phyloP scores from a whole-genome alignment of 1,284 basidiomycete genomes.

The Rugosomyces carneus region DNA sequence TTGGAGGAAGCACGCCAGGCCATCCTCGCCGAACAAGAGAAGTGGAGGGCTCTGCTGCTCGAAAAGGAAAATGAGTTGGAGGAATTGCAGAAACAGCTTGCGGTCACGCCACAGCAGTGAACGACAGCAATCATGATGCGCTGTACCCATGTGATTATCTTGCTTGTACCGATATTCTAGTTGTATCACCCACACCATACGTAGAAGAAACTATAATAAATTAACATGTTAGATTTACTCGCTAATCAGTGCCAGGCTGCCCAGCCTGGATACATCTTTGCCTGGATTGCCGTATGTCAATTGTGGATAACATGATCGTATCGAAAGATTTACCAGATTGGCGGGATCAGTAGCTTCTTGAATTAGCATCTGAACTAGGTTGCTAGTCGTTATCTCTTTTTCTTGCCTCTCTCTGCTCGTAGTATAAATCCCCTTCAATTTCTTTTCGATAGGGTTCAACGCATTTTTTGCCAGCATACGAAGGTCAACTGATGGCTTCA shows the following conservation, averaged over 20 bases:
- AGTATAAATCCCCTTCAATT: slow-evolving; percentile 72
- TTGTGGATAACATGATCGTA: neutral
- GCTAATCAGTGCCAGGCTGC: slow-evolving; percentile 63
- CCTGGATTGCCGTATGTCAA: slow-evolving; percentile 30
- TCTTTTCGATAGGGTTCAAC: slow-evolving; percentile 76
- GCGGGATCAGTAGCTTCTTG: slow-evolving; percentile 72
- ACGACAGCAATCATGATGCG: neutral
- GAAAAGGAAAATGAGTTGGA: slow-evolving; percentile 73
- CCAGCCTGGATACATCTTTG: slow-evolving; percentile 84
- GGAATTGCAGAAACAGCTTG: slow-evolving; percentile 48
- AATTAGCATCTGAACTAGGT: slow-evolving; percentile 86
- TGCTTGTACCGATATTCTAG: slow-evolving; percentile 4
- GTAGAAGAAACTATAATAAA: too few species aligned
- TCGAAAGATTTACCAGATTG: slow-evolving; percentile 60
- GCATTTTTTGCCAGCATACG: slow-evolving; percentile 65
- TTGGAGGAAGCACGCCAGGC: slow-evolving; percentile 73
- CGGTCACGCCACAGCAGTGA: slow-evolving; percentile 12
- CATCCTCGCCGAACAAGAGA: slow-evolving; percentile 61
- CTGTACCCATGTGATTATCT: slow-evolving; percentile 2
- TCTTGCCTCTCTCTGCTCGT: slow-evolving; percentile 46
- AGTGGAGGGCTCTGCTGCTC: slow-evolving; percentile 51
- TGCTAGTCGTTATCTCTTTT: slow-evolving; percentile 73
- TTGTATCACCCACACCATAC: too few species aligned
- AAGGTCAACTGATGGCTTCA: slow-evolving; percentile 46
- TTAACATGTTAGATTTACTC: neutral